Conservation (phyloP, 768 basidiomycete species). For the Xerocomus spinulosus region DNA sequence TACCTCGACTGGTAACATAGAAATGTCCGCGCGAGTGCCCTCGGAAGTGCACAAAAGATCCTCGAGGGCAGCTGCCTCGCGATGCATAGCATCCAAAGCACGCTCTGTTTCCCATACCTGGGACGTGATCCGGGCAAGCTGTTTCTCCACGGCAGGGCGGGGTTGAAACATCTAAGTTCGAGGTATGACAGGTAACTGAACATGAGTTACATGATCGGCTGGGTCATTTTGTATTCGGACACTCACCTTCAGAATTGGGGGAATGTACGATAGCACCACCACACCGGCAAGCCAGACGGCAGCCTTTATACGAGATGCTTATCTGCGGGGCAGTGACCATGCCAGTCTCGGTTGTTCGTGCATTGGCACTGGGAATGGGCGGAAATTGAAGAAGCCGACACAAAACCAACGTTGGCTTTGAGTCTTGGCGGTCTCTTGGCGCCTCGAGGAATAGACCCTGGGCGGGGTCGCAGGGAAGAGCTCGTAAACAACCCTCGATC, state of each 20-base stretch:
- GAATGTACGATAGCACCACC: background rate
- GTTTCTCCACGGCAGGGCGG: constrained; percentile 9
- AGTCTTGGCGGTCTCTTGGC: background rate
- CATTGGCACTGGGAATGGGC: constrained; percentile 2
- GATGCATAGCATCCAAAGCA: constrained; percentile 17
- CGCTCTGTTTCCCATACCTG: constrained; percentile 17
- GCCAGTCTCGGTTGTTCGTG: background rate
- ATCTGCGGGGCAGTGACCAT: constrained; percentile 7
- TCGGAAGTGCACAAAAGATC: constrained; percentile 2
- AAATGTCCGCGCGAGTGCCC: constrained; percentile 6
- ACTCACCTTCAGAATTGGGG: constrained; percentile 10
- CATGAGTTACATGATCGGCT: no score
- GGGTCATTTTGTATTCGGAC: no score
- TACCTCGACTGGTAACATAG: constrained; percentile 25
- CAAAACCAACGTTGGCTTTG: background rate
- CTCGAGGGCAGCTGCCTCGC: constrained; percentile 13
- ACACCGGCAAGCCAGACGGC: background rate
- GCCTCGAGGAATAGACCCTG: background rate
- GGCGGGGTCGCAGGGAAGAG: background rate
- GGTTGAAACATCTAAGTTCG: constrained; percentile 10
- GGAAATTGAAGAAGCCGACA: constrained; percentile 8
- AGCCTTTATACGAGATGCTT: constrained; percentile 12
- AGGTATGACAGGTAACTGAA: background rate
- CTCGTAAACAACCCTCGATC: background rate
- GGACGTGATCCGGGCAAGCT: constrained; percentile 17